Evolutionary conservation across 2,329 filamentous ascomycete genomes (phyloP).

Genomic region (Claviceps pazoutovae): DNA sequence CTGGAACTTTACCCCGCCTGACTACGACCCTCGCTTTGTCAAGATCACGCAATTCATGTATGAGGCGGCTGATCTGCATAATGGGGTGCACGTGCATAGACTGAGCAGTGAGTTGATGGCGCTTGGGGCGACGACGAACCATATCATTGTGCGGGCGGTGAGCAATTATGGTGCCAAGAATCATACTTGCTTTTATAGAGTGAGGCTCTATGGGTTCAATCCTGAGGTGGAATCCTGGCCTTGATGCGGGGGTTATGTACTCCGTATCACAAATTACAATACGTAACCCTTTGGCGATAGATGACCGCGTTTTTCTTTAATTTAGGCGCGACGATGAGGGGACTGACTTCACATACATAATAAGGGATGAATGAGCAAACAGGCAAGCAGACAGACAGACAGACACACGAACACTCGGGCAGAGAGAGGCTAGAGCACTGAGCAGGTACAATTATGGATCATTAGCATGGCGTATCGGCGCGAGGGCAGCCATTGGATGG

Average conservation of each 20-base stretch:
- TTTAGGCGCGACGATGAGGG: too few species aligned
- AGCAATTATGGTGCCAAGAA: slow-evolving; percentile 43
- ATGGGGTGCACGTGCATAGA: slow-evolving; percentile 37
- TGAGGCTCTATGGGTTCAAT: slow-evolving; percentile 39
- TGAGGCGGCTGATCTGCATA: slow-evolving; percentile 27
- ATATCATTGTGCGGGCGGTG: slow-evolving; percentile 39
- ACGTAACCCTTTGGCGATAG: background rate
- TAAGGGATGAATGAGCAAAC: too few species aligned
- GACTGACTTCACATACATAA: too few species aligned
- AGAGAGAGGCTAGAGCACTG: background rate
- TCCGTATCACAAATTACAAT: too few species aligned
- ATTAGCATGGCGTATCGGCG: slow-evolving; percentile 1
- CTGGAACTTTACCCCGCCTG: slow-evolving; percentile 16
- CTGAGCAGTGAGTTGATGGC: slow-evolving; percentile 35
- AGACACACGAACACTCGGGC: background rate
- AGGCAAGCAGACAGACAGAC: too few species aligned
- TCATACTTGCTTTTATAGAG: slow-evolving; percentile 53
- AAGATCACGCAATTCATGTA: slow-evolving; percentile 46
- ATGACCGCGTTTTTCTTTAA: too few species aligned
- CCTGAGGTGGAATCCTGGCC: slow-evolving; percentile 12
- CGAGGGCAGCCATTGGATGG: background rate
- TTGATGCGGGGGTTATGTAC: background rate
- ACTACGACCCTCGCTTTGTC: slow-evolving; percentile 29
- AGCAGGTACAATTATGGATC: background rate
- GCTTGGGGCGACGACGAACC: slow-evolving; percentile 33